Evolutionary conservation across 2,329 filamentous ascomycete genomes (phyloP).

Genomic region (Pseudocercospora cruenta): DNA sequence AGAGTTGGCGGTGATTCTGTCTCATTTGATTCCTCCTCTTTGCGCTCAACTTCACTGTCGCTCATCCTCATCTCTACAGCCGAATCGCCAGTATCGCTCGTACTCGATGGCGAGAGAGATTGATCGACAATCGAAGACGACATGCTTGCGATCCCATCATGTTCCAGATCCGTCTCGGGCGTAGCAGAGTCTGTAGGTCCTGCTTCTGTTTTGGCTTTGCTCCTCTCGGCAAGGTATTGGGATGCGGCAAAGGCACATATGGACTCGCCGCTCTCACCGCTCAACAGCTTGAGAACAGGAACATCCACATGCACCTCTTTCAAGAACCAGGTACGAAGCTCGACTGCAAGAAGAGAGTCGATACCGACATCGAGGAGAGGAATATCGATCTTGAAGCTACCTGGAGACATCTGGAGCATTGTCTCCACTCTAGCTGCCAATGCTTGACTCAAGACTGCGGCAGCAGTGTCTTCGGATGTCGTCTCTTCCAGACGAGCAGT

Average conservation of each 20-base stretch:
- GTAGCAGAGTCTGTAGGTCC: not conserved
- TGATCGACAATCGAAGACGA: conserved; percentile 2
- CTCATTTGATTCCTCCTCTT: conserved; percentile 8
- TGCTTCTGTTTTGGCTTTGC: conserved; percentile 5
- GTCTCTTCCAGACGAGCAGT: conserved; percentile 17
- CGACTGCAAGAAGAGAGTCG: conserved; percentile 46
- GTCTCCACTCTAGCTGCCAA: conserved; percentile 22
- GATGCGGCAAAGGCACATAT: conserved; percentile 22
- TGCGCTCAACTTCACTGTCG: conserved; percentile 8
- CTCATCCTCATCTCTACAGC: conserved; percentile 19
- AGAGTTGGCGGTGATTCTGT: not conserved
- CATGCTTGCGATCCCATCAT: not conserved
- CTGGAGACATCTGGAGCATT: conserved; percentile 24
- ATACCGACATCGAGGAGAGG: conserved; percentile 40
- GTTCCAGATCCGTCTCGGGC: conserved; percentile 1
- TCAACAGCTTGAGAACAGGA: conserved; percentile 50
- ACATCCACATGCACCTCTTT: conserved; percentile 51
- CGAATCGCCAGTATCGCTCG: conserved; percentile 15
- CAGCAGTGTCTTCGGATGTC: conserved; percentile 17
- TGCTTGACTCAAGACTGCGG: conserved; percentile 19
- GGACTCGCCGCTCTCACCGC: conserved; percentile 19
- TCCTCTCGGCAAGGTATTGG: conserved; percentile 23
- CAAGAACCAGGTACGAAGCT: conserved; percentile 54
- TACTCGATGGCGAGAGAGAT: not conserved
- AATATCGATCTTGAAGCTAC: conserved; percentile 17